Base-by-base conservation (phyloP, 2,329 filamentous ascomycete species). In the Dothideomycetidae sp. region DNA sequence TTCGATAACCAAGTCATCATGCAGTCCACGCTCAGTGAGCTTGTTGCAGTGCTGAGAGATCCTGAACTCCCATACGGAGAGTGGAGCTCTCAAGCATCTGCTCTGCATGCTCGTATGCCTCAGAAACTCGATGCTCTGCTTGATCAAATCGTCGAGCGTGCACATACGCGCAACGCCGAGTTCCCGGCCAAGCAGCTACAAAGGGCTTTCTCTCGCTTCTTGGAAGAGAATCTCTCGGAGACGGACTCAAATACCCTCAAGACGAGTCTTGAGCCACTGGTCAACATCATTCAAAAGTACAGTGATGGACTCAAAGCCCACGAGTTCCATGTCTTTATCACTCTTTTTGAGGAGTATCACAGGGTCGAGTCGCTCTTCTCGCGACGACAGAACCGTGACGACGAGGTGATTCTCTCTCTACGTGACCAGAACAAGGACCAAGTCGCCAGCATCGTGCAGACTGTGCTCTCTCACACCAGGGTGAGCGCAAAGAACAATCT, bases 1-100 rank as follows among this genome's bases (percentile, higher is more conserved):
- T 98, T 84, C 54, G 90, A 98, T 63, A 98, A 98, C 70, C 88
- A 93, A 48, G 79, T 94, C 48, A 85, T 96, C 60, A 93, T 98
- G 88, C 72, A 75, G 36, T 62, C 75, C 42, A 90, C 85, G 1
- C 68, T 98, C 14, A 84, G 82, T 61, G 82, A 90, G 55, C 68
- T 96, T 26, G 77, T 94, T n/a, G 75, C 84, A 42, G 86, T 98
- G 9, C 73, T 98, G 14, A 78, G 88, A 29, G 75, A 93, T 53
- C 76, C 81, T 1, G 86, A 94, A 52, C 71, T 98, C 45, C 90
- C 90, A 1, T 98, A 90, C 56, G 85, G 88, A 58, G 85, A 98
- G 60, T 98, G 88, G 83, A 85, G 81, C 45, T 81, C 88, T 4
- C 85, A 96, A 55, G 90, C 93, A 49, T 93, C 90, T 33, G 90